Percentiles rank a stretch among this genome's conserved stretches.
These are phyloP conservation scores for Paratinospora sagittata DNA, from an alignment of 164 flowering plant species.

Conservation along the genomic window DNA sequence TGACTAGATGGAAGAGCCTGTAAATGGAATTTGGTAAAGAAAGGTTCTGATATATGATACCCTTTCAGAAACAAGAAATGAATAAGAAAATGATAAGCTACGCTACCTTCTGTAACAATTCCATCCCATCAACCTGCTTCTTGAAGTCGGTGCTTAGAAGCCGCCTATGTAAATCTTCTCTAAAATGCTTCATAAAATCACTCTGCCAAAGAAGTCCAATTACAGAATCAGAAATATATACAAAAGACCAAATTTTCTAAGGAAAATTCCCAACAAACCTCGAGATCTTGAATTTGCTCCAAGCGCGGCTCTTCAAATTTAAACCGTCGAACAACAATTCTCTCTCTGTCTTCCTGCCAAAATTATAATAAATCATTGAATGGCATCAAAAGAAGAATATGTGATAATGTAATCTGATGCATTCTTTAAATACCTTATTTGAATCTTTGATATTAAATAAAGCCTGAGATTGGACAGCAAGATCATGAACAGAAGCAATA, in stretches of 20 bases:
- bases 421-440: constrained; percentile 55
- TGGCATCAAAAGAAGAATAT: background rate
- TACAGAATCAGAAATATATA: background rate
- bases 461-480: constrained; percentile 80
- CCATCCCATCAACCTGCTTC: constrained; percentile 97
- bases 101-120: constrained; percentile 83
- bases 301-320: constrained; percentile 91
- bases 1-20: constrained; percentile 78
- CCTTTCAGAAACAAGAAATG: background rate
- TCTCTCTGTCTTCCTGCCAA: constrained; percentile 91
- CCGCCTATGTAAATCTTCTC: constrained; percentile 82
- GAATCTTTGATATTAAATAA: constrained; percentile 81
- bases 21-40: background rate
- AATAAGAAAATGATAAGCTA: constrained; percentile 11
- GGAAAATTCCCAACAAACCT: constrained; percentile 42
- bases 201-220: constrained; percentile 38
- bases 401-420: background rate
- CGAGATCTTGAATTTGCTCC: constrained; percentile 96
- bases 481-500: constrained; percentile 62
- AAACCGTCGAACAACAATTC: constrained; percentile 67
- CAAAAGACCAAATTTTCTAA: background rate
- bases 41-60: background rate
- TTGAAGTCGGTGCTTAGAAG: constrained; percentile 83
- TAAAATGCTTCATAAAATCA: constrained; percentile 76
- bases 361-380: background rate